Conservation (phyloP, 768 basidiomycete genomes). For the Leucosporidium yakuticum region DNA sequence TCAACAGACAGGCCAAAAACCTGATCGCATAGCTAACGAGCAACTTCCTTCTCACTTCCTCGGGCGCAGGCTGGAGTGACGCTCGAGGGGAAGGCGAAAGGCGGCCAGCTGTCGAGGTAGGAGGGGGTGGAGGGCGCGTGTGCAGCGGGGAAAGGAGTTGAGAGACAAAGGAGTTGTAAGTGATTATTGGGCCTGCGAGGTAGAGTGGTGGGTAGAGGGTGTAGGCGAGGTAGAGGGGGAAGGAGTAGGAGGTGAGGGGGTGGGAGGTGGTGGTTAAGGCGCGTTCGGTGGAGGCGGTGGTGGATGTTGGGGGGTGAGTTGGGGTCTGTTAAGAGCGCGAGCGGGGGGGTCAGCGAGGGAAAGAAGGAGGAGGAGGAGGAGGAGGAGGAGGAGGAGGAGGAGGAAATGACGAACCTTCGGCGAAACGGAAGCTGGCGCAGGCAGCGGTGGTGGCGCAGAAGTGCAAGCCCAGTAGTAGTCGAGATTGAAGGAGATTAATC, state of each 20-base stretch:
- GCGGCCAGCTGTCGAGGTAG: background rate
- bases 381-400: background rate
- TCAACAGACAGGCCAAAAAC: slow-evolving; percentile 63
- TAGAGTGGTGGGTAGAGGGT: slow-evolving; percentile 89
- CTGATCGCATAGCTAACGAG: slow-evolving; percentile 58
- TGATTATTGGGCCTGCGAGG: slow-evolving; percentile 90
- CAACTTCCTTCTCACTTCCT: slow-evolving; percentile 5
- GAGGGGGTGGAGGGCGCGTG: background rate
- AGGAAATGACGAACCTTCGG: slow-evolving; percentile 4
- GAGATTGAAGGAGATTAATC: slow-evolving; percentile 85
- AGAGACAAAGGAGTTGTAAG: slow-evolving; percentile 91
- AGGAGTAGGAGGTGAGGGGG: slow-evolving; percentile 57
- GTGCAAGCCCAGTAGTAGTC: slow-evolving; percentile 75
- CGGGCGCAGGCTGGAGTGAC: slow-evolving; percentile 48
- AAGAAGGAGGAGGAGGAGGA: background rate
- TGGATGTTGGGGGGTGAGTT: background rate
- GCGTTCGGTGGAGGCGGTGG: slow-evolving; percentile 49
- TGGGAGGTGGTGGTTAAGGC: slow-evolving; percentile 58
- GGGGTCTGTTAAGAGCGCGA: background rate
- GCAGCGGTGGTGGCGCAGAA: background rate
- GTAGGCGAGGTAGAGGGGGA: slow-evolving; percentile 71
- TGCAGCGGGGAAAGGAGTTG: slow-evolving; percentile 54
- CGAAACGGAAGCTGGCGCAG: background rate
- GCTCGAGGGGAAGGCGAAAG: slow-evolving; percentile 41
- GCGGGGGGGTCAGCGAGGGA: too few species aligned